These are phyloP conservation scores for Immersiella caudata DNA, from an alignment of 495 filamentous ascomycete species.

Conservation along the genomic window DNA sequence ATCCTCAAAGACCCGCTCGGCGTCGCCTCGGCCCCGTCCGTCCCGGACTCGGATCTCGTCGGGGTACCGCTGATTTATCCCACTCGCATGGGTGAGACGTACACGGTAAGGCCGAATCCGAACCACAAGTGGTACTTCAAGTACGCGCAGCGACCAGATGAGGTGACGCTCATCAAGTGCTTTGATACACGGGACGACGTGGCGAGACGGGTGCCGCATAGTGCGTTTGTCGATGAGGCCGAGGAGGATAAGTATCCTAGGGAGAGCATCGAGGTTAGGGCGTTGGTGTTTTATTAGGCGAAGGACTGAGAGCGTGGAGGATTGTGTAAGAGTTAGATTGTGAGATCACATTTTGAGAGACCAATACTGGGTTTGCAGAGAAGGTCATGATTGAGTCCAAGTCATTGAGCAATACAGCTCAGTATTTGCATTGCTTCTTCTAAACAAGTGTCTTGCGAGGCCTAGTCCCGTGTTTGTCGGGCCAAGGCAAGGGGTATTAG, in stretches of 20 bases:
- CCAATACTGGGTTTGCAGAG: too few species aligned
- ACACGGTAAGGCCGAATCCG: conserved; percentile 60
- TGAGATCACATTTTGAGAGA: not conserved
- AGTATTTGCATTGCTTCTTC: not conserved
- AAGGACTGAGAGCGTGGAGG: not conserved
- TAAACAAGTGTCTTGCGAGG: not conserved
- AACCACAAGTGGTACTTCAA: conserved; percentile 77
- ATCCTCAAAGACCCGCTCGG: conserved; percentile 65
- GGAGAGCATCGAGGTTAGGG: conserved; percentile 66
- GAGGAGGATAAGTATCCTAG: conserved; percentile 49
- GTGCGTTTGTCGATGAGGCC: conserved; percentile 61
- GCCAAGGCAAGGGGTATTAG: not conserved
- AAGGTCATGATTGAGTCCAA: too few species aligned
- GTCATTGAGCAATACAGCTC: not conserved
- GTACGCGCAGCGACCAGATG: conserved; percentile 63
- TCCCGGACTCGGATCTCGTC: conserved; percentile 69
- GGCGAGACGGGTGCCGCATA: conserved; percentile 66
- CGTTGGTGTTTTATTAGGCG: conserved; percentile 34
- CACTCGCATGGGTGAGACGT: conserved; percentile 71
- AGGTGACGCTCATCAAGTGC: conserved; percentile 71
- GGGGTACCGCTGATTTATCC: conserved; percentile 73
- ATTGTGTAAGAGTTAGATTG: not conserved
- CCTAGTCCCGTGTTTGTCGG: not conserved
- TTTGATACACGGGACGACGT: conserved; percentile 66
- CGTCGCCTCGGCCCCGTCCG: conserved; percentile 62